Evolutionary conservation across 106 monocot genomes (phyloP).

Genomic region (Allium cepa): DNA sequence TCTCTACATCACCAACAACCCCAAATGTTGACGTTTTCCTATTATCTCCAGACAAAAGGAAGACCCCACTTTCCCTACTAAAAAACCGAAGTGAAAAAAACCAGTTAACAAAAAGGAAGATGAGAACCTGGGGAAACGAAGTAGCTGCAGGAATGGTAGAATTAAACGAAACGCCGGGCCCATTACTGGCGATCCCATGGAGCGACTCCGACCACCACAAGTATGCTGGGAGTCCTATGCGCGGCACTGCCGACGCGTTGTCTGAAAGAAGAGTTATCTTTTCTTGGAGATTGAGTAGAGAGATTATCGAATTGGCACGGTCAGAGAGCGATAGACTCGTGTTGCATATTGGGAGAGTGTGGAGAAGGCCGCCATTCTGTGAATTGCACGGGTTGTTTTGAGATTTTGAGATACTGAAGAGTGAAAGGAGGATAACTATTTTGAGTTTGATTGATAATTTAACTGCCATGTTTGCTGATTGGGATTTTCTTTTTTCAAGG

Average conservation of each 20-base stretch:
- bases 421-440: too few relatives aligned
- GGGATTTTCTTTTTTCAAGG: too few relatives aligned
- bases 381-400: too few relatives aligned
- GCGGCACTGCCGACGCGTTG: not conserved
- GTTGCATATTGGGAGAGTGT: not conserved
- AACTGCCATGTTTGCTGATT: too few relatives aligned
- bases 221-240: not conserved
- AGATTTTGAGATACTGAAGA: too few relatives aligned
- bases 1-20: too few relatives aligned
- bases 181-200: constrained; percentile 61
- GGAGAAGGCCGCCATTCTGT: too few relatives aligned
- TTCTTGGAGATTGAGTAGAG: not conserved
- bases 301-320: not conserved
- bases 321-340: not conserved
- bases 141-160: constrained; percentile 59
- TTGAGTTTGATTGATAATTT: too few relatives aligned
- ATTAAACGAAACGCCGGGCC: constrained; percentile 52
- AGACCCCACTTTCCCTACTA: too few relatives aligned
- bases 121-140: constrained; percentile 78
- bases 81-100: too few relatives aligned
- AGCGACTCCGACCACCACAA: constrained; percentile 94
- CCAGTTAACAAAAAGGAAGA: constrained; percentile 9
- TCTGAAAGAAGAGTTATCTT: not conserved
- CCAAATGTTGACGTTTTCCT: too few relatives aligned
- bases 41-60: too few relatives aligned